These are phyloP conservation scores for Silene coronaria DNA, from an alignment of 179 eudicot genomes.

Conservation along the genomic window DNA sequence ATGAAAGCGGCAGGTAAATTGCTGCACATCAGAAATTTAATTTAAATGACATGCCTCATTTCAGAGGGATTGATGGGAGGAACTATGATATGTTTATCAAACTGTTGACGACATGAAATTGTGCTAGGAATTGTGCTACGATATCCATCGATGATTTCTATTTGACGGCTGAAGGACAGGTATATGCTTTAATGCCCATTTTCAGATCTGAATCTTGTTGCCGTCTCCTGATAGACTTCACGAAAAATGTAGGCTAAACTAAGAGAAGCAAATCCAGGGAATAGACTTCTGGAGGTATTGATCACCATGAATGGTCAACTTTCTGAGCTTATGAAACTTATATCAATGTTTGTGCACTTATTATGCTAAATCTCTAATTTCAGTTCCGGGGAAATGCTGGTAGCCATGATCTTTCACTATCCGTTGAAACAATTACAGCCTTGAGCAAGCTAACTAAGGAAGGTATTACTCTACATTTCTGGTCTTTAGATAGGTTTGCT, in stretches of 20 bases:
- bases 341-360: constrained; percentile 11
- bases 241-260: constrained; percentile 56
- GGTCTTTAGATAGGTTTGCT: not conserved
- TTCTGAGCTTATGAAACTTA: not conserved
- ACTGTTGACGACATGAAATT: constrained; percentile 27
- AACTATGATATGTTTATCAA: constrained; percentile 6
- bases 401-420: constrained; percentile 84
- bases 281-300: constrained; percentile 85
- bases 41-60: constrained; percentile 6
- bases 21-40: constrained; percentile 27
- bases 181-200: constrained; percentile 15
- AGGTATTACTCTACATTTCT: constrained; percentile 38
- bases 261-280: constrained; percentile 72
- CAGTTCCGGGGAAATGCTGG: constrained; percentile 98
- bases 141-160: constrained; percentile 96
- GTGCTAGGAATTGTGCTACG: constrained; percentile 76
- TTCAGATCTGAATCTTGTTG: constrained; percentile 13
- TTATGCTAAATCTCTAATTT: constrained; percentile 21
- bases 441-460: constrained; percentile 68
- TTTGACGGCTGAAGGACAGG: constrained; percentile 89
- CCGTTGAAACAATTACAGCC: constrained; percentile 75
- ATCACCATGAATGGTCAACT: not conserved
- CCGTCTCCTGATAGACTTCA: constrained; percentile 21
- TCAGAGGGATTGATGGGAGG: constrained; percentile 4
- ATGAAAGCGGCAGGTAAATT: constrained; percentile 63